A percentile compares a stretch with the other conserved stretches of the same genome.
phyloP scores from a whole-genome alignment of 2,329 filamentous ascomycete genomes.

The Alternaria angustiovoidea region DNA sequence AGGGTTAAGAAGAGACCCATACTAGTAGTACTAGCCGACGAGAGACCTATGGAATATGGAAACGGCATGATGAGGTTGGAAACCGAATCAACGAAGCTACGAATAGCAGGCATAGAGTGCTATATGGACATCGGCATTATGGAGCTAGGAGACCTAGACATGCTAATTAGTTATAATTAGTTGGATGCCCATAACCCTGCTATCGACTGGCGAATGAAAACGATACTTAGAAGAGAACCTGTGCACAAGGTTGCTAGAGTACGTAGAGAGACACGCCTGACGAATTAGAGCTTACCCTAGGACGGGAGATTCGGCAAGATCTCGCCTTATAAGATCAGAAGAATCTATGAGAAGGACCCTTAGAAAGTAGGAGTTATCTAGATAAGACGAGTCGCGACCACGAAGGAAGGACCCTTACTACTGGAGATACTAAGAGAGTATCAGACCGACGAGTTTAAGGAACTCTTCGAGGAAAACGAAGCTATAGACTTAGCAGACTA shows the following conservation, averaged over 20 bases:
- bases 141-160: no score
- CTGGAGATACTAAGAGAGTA: not conserved
- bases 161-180: no score
- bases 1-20: not conserved
- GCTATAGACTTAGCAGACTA: not conserved
- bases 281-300: not conserved
- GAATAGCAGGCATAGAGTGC: not conserved
- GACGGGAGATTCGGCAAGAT: not conserved
- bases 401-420: not conserved
- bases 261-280: not conserved
- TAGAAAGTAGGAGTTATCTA: not conserved
- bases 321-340: not conserved
- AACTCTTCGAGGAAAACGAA: not conserved
- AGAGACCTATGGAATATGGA: not conserved
- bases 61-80: not conserved
- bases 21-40: not conserved
- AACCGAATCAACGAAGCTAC: not conserved
- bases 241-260: not conserved
- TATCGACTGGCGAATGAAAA: no score
- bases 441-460: not conserved
- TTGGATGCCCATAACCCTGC: no score
- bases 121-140: not conserved
- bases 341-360: not conserved
- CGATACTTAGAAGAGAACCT: not conserved
- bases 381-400: not conserved